A percentile compares a stretch with the other conserved stretches of the same genome.
phyloP scores from a whole-genome alignment of 2,329 filamentous ascomycete genomes.

The Epichloe scottii region DNA sequence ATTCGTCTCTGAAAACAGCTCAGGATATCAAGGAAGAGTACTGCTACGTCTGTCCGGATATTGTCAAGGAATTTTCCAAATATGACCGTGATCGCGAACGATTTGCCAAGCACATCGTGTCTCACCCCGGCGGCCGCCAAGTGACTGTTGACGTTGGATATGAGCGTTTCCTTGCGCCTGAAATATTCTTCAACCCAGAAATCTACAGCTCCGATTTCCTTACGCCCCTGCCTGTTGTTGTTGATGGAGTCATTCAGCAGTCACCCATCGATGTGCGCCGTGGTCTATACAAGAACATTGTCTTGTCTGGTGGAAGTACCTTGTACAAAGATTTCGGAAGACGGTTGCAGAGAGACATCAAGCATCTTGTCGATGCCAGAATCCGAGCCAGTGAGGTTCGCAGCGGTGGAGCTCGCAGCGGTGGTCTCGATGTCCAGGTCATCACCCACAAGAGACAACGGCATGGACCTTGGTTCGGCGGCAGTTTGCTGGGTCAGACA shows the following conservation, averaged over 20 bases:
- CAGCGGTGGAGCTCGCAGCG: constrained; percentile 84
- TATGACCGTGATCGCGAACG: constrained; percentile 88
- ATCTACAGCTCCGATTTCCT: constrained; percentile 99
- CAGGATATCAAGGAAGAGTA: constrained; percentile 98
- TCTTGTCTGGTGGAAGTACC: constrained; percentile 90
- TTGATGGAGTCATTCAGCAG: constrained; percentile 93
- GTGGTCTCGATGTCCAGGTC: constrained; percentile 91
- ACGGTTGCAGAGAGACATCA: constrained; percentile 91
- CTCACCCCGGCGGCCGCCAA: constrained; percentile 72
- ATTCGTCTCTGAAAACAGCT: constrained; percentile 92
- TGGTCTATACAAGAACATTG: constrained; percentile 99
- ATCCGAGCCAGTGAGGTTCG: constrained; percentile 85
- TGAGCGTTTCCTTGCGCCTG: constrained; percentile 92
- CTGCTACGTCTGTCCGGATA: constrained; percentile 96
- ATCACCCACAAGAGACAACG: constrained; percentile 95
- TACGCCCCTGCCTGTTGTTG: constrained; percentile 84
- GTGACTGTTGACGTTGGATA: constrained; percentile 89
- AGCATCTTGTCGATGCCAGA: constrained; percentile 84
- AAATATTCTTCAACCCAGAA: constrained; percentile 99
- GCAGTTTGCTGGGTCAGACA: constrained; percentile 89
- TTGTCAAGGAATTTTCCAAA: constrained; percentile 93
- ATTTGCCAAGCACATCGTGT: constrained; percentile 82
- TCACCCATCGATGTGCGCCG: constrained; percentile 95
- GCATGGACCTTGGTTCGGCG: constrained; percentile 97
- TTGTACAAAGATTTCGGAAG: constrained; percentile 98